phyloP scores from a whole-genome alignment of 768 basidiomycete species.

The Pleurotus tuber-regium region DNA sequence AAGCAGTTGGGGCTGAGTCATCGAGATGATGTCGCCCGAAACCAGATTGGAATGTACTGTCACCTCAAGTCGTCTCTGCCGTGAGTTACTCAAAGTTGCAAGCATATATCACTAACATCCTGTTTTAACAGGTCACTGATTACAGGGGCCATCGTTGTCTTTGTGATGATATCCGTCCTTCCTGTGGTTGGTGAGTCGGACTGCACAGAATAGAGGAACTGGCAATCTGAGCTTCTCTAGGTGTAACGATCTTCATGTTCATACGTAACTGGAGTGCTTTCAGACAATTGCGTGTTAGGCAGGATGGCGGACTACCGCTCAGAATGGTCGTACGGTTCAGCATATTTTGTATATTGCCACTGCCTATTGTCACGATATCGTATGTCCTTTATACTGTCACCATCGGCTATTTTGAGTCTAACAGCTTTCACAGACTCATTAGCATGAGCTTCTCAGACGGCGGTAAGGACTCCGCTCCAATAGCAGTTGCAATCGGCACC shows the following conservation, averaged over 20 bases:
- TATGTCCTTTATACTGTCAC: neutral
- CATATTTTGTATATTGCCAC: slow-evolving; percentile 12
- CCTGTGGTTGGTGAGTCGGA: slow-evolving; percentile 15
- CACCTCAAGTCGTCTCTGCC: slow-evolving; percentile 13
- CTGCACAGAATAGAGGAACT: no score
- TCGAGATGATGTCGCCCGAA: slow-evolving; percentile 11
- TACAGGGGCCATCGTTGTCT: slow-evolving; percentile 8
- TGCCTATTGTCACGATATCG: slow-evolving; percentile 8
- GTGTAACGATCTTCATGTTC: slow-evolving; percentile 16
- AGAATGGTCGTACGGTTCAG: slow-evolving; percentile 19
- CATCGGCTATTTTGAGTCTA: neutral
- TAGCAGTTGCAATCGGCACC: slow-evolving; percentile 1
- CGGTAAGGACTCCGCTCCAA: neutral
- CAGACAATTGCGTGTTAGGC: neutral
- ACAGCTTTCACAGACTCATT: neutral
- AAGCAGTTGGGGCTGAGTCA: slow-evolving; percentile 4
- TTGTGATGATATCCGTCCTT: slow-evolving; percentile 13
- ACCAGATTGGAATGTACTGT: slow-evolving; percentile 17
- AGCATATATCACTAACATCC: neutral
- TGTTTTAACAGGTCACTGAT: slow-evolving; percentile 7
- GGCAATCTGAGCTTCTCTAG: no score
- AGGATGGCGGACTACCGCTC: slow-evolving; percentile 10
- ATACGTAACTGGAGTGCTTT: slow-evolving; percentile 13
- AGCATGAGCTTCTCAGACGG: slow-evolving; percentile 2
- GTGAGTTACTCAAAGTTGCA: no score